Conservation (phyloP, 176 grass and related monocot genomes). For the Thinopyrum elongatum region DNA sequence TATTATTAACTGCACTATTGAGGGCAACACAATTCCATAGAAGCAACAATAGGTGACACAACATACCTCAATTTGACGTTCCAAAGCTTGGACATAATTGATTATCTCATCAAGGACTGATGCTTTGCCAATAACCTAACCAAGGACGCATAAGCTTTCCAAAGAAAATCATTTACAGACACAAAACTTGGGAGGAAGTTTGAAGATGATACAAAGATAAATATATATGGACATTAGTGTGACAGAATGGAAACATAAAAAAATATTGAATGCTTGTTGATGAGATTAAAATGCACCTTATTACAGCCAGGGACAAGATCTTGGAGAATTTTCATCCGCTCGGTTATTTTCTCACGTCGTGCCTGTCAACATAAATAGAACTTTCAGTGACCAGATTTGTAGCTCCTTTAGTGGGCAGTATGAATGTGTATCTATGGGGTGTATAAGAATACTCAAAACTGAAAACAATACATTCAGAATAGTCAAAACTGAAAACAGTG, state of each 20-base stretch:
- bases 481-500: neutral
- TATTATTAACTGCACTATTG: slow-evolving; percentile 21
- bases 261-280: neutral
- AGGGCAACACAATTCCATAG: neutral
- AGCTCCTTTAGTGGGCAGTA: neutral
- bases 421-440: neutral
- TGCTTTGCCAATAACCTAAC: slow-evolving; percentile 94
- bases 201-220: neutral
- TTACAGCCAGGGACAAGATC: slow-evolving; percentile 97
- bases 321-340: slow-evolving; percentile 97
- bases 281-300: slow-evolving; percentile 62
- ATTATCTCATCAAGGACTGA: slow-evolving; percentile 97
- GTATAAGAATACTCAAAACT: slow-evolving; percentile 3
- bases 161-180: slow-evolving; percentile 20
- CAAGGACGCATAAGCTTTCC: slow-evolving; percentile 22
- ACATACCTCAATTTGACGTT: slow-evolving; percentile 89
- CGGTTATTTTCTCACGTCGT: slow-evolving; percentile 94
- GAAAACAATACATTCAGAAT: neutral
- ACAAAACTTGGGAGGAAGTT: slow-evolving; percentile 4
- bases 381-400: slow-evolving; percentile 2
- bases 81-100: slow-evolving; percentile 94
- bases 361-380: slow-evolving; percentile 54
- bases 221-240: neutral
- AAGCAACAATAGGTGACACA: neutral
- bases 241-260: neutral